These are phyloP conservation scores for Blastobotrys raffinosifermentans DNA, from an alignment of 1,139 yeast species.

Conservation along the genomic window DNA sequence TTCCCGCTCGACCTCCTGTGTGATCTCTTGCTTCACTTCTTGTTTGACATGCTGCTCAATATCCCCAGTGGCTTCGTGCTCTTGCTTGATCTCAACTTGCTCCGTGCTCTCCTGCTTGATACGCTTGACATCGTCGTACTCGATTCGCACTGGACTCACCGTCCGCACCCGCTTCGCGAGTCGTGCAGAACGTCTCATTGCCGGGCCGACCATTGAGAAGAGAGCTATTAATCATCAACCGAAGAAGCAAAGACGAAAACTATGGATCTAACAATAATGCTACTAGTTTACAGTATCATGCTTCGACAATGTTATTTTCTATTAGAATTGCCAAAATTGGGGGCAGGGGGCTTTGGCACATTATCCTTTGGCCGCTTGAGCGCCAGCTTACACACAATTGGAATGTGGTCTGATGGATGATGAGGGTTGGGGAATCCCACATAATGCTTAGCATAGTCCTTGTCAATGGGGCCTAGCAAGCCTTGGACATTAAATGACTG, in stretches of 20 bases:
- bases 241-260: neutral
- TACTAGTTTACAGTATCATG: neutral
- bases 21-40: neutral
- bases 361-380: constrained; percentile 47
- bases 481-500: constrained; percentile 75
- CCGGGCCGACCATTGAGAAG: neutral
- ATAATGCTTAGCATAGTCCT: constrained; percentile 63
- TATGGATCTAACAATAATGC: neutral
- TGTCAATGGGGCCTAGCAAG: constrained; percentile 76
- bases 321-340: constrained; percentile 21
- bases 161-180: neutral
- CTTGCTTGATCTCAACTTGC: constrained; percentile 4
- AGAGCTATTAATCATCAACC: neutral
- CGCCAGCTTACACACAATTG: constrained; percentile 71
- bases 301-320: neutral
- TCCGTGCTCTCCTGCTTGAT: constrained; percentile 4
- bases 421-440: constrained; percentile 94
- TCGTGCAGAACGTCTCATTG: neutral
- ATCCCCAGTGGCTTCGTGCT: constrained; percentile 1
- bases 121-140: neutral
- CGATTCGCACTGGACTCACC: neutral
- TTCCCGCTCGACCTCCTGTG: neutral
- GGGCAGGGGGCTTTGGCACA: constrained; percentile 23
- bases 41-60: neutral
- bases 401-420: constrained; percentile 92